Base-by-base conservation (phyloP, 2,329 filamentous ascomycete genomes). In the Dactylellina sp. region DNA sequence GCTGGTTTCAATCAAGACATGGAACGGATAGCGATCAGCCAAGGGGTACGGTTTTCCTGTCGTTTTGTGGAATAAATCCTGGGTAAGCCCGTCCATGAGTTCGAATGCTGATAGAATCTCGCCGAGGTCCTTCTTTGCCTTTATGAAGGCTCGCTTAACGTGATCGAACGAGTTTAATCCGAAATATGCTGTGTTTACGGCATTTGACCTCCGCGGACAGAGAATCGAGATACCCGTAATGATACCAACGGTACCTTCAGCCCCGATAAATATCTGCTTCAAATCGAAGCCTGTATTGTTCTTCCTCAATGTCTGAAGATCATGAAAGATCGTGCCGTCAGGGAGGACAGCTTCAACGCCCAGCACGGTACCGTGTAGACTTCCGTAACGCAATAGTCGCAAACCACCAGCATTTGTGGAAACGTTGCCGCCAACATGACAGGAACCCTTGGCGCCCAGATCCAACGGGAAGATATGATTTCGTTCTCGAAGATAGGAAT, bases 211-310 rank as follows among this genome's bases (percentile, higher is more conserved):
- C 80, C 93, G 93, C 0, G 95, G 93, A 79, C 93, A 97, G 77
- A 94, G 86, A 75, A 99, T 90, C 2, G 93, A 93, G 39, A 98
- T 86, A 50, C 88, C 93, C 16, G 95, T 99, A 78, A 99, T 91
- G 79, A 98, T 91, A 60, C 95, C 95, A 76, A 98, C 90, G 3
- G 95, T 98, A 22, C 95, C 95, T 82, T 99, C 95, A 32, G 89
- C 91, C 49, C 95, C 95, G 79, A 99, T 96, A 81, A 99, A 97
- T 37, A 97, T 86, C 82, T 97, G 94, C 84, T 97, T 97, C 66
- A 97, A 82, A 81, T 99, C 96, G 82, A 98, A 99, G 25, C 95
- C 95, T 1, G 95, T 99, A 84, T 99, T 99, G 85, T 99, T 98
- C 85, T 99, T 99, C 77, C 95, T 89, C 68, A 99, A 85, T 71